Conservation (phyloP, 139 green algal genomes). For the Cymbomonas tetramitiformis region DNA sequence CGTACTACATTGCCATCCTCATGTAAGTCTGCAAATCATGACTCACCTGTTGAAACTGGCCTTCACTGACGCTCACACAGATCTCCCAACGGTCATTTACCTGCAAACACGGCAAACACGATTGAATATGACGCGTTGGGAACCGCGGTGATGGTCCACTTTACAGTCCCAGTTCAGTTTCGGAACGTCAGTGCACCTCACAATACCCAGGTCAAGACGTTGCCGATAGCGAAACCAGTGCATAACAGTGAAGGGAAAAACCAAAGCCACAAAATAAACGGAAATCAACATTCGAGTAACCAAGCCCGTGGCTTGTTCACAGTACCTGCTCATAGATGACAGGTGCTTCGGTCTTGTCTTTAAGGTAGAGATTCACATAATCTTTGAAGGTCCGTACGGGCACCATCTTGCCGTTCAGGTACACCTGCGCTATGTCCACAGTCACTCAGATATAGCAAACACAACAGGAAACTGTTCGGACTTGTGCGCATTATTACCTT, state of each 20-base stretch:
- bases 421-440: conserved; percentile 57
- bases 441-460: no score
- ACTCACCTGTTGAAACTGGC: conserved; percentile 80
- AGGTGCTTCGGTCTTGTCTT: background rate
- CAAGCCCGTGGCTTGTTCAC: no score
- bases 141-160: background rate
- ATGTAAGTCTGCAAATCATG: background rate
- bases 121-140: conserved; percentile 73
- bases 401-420: conserved; percentile 65
- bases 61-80: conserved; percentile 66
- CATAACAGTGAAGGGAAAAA: no score
- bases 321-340: conserved; percentile 7
- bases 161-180: no score
- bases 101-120: no score
- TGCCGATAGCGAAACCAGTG: no score
- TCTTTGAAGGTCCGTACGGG: conserved; percentile 78
- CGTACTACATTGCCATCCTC: no score
- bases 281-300: no score
- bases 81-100: conserved; percentile 90
- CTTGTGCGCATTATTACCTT: background rate
- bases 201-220: no score
- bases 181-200: no score
- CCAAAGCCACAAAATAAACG: no score
- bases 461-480: background rate
- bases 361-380: conserved; percentile 87